These are phyloP conservation scores for Datura wrightii DNA, from an alignment of 257 asterid genomes.

Conservation along the genomic window DNA sequence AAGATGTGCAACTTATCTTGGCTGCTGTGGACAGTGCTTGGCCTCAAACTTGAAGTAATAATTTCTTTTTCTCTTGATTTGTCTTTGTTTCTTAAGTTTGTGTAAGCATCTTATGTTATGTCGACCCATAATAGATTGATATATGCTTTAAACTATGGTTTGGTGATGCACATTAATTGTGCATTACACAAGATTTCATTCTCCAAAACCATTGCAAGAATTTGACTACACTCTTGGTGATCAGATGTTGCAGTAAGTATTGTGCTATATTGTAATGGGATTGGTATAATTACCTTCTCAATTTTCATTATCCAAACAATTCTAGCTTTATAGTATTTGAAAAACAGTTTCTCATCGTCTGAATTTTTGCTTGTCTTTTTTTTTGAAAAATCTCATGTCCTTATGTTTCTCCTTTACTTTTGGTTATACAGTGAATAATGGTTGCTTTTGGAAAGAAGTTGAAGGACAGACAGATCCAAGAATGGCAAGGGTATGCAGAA, in stretches of 20 bases:
- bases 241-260: constrained; percentile 2
- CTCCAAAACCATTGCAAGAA: constrained; percentile 16
- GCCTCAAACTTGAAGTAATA: constrained; percentile 13
- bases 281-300: neutral
- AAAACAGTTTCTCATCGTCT: constrained; percentile 10
- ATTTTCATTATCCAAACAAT: neutral
- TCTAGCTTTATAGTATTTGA: constrained; percentile 1
- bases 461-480: constrained; percentile 86
- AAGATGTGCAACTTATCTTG: constrained; percentile 1
- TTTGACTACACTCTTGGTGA: neutral
- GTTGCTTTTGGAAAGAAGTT: constrained; percentile 92
- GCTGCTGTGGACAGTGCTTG: constrained; percentile 3
- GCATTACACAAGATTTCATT: constrained; percentile 14
- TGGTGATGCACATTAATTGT: neutral
- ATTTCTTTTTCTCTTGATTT: neutral
- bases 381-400: neutral
- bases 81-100: neutral
- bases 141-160: neutral
- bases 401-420: constrained; percentile 31
- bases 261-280: neutral
- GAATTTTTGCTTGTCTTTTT: neutral
- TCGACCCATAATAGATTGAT: neutral
- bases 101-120: neutral
- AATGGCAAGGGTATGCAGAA: constrained; percentile 82
- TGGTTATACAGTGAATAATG: constrained; percentile 60